Percentiles rank a stretch among this genome's conserved stretches.
These are phyloP conservation scores for Periconia sp. DNA, from an alignment of 2,329 filamentous ascomycete species.

Conservation along the genomic window DNA sequence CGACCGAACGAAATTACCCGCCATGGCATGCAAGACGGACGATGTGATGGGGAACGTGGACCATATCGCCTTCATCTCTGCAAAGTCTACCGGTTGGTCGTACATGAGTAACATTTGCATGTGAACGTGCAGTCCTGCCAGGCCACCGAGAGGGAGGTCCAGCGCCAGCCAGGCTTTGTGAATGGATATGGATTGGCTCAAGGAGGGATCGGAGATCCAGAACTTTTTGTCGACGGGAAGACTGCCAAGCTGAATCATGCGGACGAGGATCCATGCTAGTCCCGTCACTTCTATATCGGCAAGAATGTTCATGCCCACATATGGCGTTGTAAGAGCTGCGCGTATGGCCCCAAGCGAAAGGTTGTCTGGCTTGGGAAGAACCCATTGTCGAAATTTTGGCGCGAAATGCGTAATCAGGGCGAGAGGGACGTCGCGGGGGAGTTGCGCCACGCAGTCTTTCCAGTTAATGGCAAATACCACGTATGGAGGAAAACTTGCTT, in stretches of 20 bases:
- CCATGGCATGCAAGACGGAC: constrained; percentile 15
- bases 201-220: constrained; percentile 8
- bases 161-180: constrained; percentile 23
- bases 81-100: constrained; percentile 7
- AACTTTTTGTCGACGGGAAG: not conserved
- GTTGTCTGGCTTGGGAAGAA: constrained; percentile 14
- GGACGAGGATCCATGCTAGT: constrained; percentile 19
- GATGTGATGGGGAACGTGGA: constrained; percentile 12
- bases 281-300: constrained; percentile 12
- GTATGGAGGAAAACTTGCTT: constrained; percentile 18
- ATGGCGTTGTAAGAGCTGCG: constrained; percentile 8
- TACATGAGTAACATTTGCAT: constrained; percentile 16
- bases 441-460: constrained; percentile 6
- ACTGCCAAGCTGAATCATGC: constrained; percentile 21
- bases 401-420: constrained; percentile 22
- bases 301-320: constrained; percentile 25
- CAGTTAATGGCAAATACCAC: constrained; percentile 24
- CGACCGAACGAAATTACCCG: constrained; percentile 15
- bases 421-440: constrained; percentile 23
- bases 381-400: constrained; percentile 19
- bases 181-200: constrained; percentile 15
- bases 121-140: constrained; percentile 15
- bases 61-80: constrained; percentile 21
- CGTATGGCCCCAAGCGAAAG: not conserved
- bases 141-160: constrained; percentile 17